Evolutionary conservation across 441 rosid genomes (phyloP).

Genomic region (Theobroma grandiflorum): DNA sequence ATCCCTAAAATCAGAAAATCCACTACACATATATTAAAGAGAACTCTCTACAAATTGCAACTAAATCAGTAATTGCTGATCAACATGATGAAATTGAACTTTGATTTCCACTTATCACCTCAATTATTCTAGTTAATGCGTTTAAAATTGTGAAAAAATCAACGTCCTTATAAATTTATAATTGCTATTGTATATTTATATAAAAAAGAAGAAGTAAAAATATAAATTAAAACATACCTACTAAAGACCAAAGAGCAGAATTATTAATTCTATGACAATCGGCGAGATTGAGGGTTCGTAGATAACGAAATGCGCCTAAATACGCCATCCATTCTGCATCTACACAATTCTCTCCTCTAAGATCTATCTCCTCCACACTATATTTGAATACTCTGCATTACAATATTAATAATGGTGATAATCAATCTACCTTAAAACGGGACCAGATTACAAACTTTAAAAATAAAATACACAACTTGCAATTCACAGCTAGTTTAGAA

Average conservation of each 20-base stretch:
- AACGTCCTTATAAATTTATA: background rate
- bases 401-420: background rate
- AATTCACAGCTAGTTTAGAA: background rate
- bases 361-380: conserved; percentile 76
- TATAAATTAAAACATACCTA: conserved; percentile 47
- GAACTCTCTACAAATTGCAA: background rate
- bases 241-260: conserved; percentile 78
- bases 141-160: background rate
- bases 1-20: conserved; percentile 54
- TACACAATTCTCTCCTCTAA: conserved; percentile 70
- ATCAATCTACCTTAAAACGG: conserved; percentile 7
- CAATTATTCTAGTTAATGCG: background rate
- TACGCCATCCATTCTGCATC: conserved; percentile 98
- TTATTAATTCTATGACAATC: conserved; percentile 74
- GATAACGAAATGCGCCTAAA: conserved; percentile 70
- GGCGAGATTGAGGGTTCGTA: conserved; percentile 63
- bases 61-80: background rate
- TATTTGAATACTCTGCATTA: conserved; percentile 72
- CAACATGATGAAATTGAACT: background rate
- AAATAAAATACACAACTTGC: background rate
- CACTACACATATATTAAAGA: background rate
- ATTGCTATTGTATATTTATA: background rate
- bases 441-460: background rate
- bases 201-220: background rate
- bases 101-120: conserved; percentile 3